These are phyloP conservation scores for Hygrophorus pudorinus DNA, from an alignment of 768 basidiomycete species.

Conservation along the genomic window DNA sequence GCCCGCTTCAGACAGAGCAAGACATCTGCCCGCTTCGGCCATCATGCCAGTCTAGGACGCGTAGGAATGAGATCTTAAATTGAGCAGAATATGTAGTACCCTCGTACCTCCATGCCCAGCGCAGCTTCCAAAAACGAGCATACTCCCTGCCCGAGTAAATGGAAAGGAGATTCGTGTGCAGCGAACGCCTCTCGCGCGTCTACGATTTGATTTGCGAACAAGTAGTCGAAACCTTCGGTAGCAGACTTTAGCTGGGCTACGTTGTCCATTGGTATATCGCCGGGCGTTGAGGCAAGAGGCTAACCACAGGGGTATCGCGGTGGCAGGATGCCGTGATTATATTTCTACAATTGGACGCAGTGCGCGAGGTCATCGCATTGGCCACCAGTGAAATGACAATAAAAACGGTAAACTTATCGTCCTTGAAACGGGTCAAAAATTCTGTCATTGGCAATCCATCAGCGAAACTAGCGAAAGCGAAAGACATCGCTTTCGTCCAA, in stretches of 20 bases:
- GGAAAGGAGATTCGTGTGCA: constrained; percentile 52
- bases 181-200: constrained; percentile 43
- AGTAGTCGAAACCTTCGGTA: constrained; percentile 48
- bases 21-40: constrained; percentile 47
- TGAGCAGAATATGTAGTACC: too few species aligned
- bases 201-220: constrained; percentile 60
- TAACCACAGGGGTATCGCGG: too few species aligned
- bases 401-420: constrained; percentile 12
- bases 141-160: constrained; percentile 61
- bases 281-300: too few species aligned
- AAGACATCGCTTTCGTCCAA: constrained; percentile 46
- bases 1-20: constrained; percentile 50
- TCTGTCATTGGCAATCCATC: constrained; percentile 71
- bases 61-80: too few species aligned
- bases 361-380: neutral
- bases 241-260: constrained; percentile 25
- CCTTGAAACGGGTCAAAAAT: constrained; percentile 58
- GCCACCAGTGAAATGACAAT: constrained; percentile 16
- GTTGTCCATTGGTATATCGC: neutral
- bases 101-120: constrained; percentile 65
- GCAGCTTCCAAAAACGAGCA: constrained; percentile 71
- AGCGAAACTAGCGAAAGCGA: constrained; percentile 50
- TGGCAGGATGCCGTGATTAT: too few species aligned
- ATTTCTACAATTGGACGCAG: too few species aligned
- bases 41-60: constrained; percentile 42